A percentile compares a stretch with the other conserved stretches of the same genome.
Conservation (phyloP, 441 rosid genomes). For the Mallotus repandus region DNA sequence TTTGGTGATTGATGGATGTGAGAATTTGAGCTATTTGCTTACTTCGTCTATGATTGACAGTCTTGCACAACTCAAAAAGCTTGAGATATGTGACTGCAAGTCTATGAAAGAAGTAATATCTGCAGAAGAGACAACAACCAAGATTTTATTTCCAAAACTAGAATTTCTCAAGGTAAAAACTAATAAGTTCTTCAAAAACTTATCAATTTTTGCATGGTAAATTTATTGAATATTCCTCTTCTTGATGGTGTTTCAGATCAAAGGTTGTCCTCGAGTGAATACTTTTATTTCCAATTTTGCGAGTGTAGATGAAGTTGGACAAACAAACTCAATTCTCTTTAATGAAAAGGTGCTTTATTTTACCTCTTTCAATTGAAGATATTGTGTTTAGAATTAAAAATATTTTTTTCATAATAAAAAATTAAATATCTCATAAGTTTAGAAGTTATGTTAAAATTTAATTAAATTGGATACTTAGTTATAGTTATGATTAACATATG, state of each 20-base stretch:
- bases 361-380: no score
- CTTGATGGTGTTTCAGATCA: neutral
- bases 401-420: no score
- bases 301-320: neutral
- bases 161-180: neutral
- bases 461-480: no score
- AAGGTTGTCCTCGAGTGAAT: neutral
- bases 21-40: slow-evolving; percentile 10
- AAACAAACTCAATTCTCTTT: slow-evolving; percentile 5
- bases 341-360: slow-evolving; percentile 19
- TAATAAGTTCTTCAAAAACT: slow-evolving; percentile 19
- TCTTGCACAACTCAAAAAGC: slow-evolving; percentile 15
- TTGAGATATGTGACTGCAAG: slow-evolving; percentile 4
- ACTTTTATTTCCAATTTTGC: neutral
- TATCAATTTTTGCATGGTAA: slow-evolving; percentile 14
- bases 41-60: neutral
- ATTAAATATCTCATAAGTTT: no score
- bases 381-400: no score
- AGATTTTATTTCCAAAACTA: neutral
- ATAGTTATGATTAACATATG: no score
- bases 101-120: slow-evolving; percentile 6
- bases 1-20: slow-evolving; percentile 9
- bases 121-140: neutral
- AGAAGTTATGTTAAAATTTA: no score
- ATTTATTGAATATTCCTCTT: neutral